Evolutionary conservation across 805 yeast species (phyloP).

Genomic region (Saccharomyces kudriavzevii): DNA sequence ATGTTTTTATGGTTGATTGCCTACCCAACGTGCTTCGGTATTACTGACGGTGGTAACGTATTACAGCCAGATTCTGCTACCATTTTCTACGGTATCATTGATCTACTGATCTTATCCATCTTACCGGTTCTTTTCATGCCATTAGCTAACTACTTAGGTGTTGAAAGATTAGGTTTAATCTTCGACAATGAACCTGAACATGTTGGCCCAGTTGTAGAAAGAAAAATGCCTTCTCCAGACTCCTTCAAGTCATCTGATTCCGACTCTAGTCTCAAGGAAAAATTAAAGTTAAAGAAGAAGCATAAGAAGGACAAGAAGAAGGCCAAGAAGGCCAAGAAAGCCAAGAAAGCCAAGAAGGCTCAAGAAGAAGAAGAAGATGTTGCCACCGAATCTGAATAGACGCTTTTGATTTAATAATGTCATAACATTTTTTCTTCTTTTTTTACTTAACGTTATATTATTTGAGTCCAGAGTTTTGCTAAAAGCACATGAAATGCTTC

Average conservation of each 20-base stretch:
- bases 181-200: slow-evolving; percentile 3
- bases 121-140: slow-evolving; percentile 21
- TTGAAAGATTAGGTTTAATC: slow-evolving; percentile 17
- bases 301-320: slow-evolving; percentile 1
- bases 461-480: background rate
- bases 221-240: slow-evolving; percentile 34
- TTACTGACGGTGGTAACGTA: slow-evolving; percentile 54
- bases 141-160: slow-evolving; percentile 17
- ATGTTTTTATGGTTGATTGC: slow-evolving; percentile 35
- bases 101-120: slow-evolving; percentile 37
- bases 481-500: background rate
- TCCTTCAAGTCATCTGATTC: slow-evolving; percentile 3
- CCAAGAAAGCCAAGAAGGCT: slow-evolving; percentile 11
- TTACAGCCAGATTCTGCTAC: slow-evolving; percentile 52
- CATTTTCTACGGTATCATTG: slow-evolving; percentile 52
- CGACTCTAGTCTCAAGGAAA: slow-evolving; percentile 12
- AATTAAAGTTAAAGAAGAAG: slow-evolving; percentile 1
- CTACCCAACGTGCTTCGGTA: slow-evolving; percentile 22
- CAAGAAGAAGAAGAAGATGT: slow-evolving; percentile 3
- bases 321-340: slow-evolving; percentile 6
- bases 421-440: background rate
- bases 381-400: background rate
- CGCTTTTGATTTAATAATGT: background rate
- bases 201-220: slow-evolving; percentile 4
- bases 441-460: background rate